phyloP scores from a whole-genome alignment of 257 asterid species.

The Solanum lycopersicoides region DNA sequence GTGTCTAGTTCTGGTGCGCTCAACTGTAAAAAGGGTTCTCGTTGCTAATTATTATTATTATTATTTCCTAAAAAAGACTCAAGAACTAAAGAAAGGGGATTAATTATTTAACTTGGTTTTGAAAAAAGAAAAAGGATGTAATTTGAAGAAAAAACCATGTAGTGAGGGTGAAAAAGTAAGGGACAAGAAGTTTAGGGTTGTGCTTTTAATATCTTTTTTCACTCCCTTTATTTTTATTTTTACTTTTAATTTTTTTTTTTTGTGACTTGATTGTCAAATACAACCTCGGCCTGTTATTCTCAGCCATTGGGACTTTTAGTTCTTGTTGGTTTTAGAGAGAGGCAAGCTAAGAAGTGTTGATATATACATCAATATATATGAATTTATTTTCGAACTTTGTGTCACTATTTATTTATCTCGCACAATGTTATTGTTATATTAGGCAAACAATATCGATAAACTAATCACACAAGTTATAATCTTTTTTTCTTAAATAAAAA shows the following conservation, averaged over 20 bases:
- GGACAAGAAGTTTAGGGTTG: constrained; percentile 22
- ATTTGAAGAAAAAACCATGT: neutral
- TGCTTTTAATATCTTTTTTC: constrained; percentile 2
- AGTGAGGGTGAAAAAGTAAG: constrained; percentile 10
- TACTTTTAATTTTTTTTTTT: constrained; percentile 7
- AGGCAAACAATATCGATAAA: neutral
- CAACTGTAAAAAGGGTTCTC: constrained; percentile 22
- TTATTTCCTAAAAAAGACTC: neutral
- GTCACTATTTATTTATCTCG: neutral
- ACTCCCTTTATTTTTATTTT: neutral
- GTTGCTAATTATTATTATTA: constrained; percentile 13
- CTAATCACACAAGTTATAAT: neutral
- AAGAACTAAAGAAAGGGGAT: neutral
- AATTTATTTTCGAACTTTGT: neutral
- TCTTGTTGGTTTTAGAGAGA: constrained; percentile 24
- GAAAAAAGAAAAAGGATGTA: neutral
- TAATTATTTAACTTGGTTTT: constrained; percentile 10
- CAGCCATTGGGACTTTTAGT: constrained; percentile 10
- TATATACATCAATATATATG: neutral
- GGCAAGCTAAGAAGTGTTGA: constrained; percentile 60
- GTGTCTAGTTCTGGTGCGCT: constrained; percentile 22
- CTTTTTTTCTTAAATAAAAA: neutral
- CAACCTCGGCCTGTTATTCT: constrained; percentile 66
- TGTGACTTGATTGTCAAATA: constrained; percentile 26
- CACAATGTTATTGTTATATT: neutral